Evolutionary conservation across 495 filamentous ascomycete genomes (phyloP).

Genomic region (Achaetomiella virescens): DNA sequence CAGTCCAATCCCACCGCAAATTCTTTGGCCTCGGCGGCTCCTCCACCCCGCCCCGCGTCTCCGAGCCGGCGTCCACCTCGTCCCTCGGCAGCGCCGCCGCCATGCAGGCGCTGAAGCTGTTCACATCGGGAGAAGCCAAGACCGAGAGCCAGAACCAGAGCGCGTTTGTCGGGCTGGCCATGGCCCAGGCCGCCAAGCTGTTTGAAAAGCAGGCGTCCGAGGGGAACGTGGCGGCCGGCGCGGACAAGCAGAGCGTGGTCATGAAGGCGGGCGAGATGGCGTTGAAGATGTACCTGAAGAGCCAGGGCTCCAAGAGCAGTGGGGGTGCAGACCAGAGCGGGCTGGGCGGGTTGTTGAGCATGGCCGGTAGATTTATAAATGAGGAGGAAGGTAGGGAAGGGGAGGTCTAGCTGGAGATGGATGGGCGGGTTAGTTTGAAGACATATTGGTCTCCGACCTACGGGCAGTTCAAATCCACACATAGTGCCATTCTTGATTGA

Average conservation of each 20-base stretch:
- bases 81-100: constrained; percentile 55
- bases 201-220: constrained; percentile 44
- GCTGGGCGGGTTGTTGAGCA: no score
- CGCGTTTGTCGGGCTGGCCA: constrained; percentile 48
- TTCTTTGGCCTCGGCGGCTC: constrained; percentile 35
- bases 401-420: no score
- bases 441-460: no score
- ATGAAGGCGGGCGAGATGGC: constrained; percentile 51
- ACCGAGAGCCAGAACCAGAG: constrained; percentile 28
- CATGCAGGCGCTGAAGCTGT: constrained; percentile 64
- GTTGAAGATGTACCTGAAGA: constrained; percentile 51
- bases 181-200: constrained; percentile 49
- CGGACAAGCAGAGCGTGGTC: constrained; percentile 46
- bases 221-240: constrained; percentile 39
- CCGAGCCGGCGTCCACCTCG: constrained; percentile 27
- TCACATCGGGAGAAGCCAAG: constrained; percentile 28
- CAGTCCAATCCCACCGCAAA: constrained; percentile 49
- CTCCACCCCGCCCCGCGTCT: constrained; percentile 4
- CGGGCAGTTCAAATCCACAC: no score
- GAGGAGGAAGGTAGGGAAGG: no score
- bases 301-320: no score
- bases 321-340: no score
- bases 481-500: no score
- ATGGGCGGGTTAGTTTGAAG: no score
- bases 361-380: no score